Evolutionary conservation across 1,284 basidiomycete species (phyloP), one percentile per base, ranked within the genome.

Genomic region (Ganoderma lingzhi): DNA sequence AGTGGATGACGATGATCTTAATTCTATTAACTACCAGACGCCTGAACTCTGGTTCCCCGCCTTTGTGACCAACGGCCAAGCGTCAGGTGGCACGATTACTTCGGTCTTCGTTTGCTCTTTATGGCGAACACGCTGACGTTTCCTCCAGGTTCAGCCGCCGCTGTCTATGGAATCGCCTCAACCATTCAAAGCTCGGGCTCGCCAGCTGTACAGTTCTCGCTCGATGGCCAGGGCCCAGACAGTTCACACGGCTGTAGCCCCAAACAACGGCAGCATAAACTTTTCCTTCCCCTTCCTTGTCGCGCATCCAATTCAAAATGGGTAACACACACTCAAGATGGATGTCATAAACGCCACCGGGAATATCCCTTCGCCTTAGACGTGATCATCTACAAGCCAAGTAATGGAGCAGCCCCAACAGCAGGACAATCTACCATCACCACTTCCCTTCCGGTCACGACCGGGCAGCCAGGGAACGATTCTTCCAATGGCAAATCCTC

Each of bases 321-420:
- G 48, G 17, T 35, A 66, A 15, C 72, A 71, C 39, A n/a, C 41
- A 2, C 59, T 73, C 37, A 63, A 67, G 19, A 66, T 73, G 56
- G 45, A 37, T 2, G 72, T 73, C 5, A 1, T 68, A 9, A 61
- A 70, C 28, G 67, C 66, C 0, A 68, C 66, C 14, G 12, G 10
- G 12, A 59, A 1, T 73, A 71, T 32, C 72, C 72, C 10, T 73
- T 73, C 28, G 64, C 48, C 17, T 35, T 73, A 39, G 72, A 73
- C 42, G 32, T 39, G 17, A 61, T 73, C n/a, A 42, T 62, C 17
- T 73, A 73, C 45, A 35, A 58, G 37, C 67, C 70, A 15, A 12
- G 23, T 23, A 23, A 23, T 23, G 23, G 23, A 23, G 23, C 6
- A 53, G 41, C 68, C 6, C 66, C 72, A 14, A 68, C 72, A 0